Conservation (phyloP, 2,329 filamentous ascomycete genomes). For the Capronia coronata region DNA sequence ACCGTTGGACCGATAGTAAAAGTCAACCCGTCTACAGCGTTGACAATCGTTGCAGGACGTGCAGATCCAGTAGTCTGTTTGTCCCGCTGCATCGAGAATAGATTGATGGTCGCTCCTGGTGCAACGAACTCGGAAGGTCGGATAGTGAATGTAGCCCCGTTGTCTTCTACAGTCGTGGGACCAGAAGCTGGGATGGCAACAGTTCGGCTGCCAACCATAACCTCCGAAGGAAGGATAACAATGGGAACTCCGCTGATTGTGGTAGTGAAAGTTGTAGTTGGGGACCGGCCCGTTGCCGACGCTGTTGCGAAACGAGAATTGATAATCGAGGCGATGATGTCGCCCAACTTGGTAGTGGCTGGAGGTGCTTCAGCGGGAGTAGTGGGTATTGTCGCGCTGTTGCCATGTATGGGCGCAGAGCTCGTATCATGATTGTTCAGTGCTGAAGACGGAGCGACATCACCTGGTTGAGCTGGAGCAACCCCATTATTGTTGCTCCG, state of each 20-base stretch:
- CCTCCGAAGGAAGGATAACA: conserved; percentile 19
- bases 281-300: neutral
- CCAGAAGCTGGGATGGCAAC: conserved; percentile 22
- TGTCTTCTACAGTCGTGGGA: conserved; percentile 16
- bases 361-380: conserved; percentile 7
- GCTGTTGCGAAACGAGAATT: conserved; percentile 21
- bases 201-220: conserved; percentile 24
- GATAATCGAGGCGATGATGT: conserved; percentile 24
- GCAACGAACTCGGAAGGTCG: conserved; percentile 21
- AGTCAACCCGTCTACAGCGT: conserved; percentile 18
- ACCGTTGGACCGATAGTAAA: conserved; percentile 27
- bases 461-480: neutral
- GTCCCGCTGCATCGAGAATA: conserved; percentile 10
- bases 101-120: conserved; percentile 18
- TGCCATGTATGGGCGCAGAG: neutral
- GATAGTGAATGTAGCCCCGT: conserved; percentile 23
- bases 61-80: conserved; percentile 2
- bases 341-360: conserved; percentile 15
- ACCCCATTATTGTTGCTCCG: neutral
- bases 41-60: conserved; percentile 13
- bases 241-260: conserved; percentile 22
- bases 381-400: conserved; percentile 1
- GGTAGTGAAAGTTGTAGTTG: conserved; percentile 11
- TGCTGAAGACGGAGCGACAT: neutral
- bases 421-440: neutral